Evolutionary conservation across 2,329 filamentous ascomycete genomes (phyloP).

Genomic region (Fusarium miscanthi): DNA sequence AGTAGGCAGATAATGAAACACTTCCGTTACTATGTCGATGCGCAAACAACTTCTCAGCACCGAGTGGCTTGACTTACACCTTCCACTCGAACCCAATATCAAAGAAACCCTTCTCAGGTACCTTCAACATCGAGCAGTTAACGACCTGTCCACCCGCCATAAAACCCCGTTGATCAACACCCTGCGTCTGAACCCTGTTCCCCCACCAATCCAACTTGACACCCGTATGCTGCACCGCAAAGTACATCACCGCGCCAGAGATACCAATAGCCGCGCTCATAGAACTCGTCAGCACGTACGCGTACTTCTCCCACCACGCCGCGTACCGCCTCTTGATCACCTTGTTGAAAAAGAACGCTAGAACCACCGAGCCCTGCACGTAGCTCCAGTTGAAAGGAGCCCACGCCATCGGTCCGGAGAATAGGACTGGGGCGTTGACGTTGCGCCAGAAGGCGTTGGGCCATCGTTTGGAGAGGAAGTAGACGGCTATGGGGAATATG

Average conservation of each 20-base stretch:
- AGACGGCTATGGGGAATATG: constrained; percentile 34
- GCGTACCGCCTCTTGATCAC: constrained; percentile 40
- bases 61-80: constrained; percentile 1
- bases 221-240: constrained; percentile 36
- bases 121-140: constrained; percentile 34
- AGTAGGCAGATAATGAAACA: not conserved
- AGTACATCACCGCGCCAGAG: constrained; percentile 44
- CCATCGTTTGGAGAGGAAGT: constrained; percentile 34
- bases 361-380: constrained; percentile 39
- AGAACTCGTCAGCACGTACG: constrained; percentile 45
- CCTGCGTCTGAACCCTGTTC: constrained; percentile 29
- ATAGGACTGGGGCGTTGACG: constrained; percentile 40
- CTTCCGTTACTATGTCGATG: not conserved
- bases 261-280: constrained; percentile 44
- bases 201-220: constrained; percentile 42
- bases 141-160: constrained; percentile 12
- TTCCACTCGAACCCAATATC: constrained; percentile 31
- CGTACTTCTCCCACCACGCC: constrained; percentile 46
- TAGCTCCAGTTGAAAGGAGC: constrained; percentile 45
- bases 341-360: constrained; percentile 44
- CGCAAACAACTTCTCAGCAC: not conserved
- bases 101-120: constrained; percentile 38
- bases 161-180: constrained; percentile 41
- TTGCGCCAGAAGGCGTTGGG: constrained; percentile 36
- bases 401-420: constrained; percentile 42